Evolutionary conservation across 192 early-diverging fungal genomes (phyloP), one percentile per base, ranked within the genome.

Genomic region (Gigaspora rosea): DNA sequence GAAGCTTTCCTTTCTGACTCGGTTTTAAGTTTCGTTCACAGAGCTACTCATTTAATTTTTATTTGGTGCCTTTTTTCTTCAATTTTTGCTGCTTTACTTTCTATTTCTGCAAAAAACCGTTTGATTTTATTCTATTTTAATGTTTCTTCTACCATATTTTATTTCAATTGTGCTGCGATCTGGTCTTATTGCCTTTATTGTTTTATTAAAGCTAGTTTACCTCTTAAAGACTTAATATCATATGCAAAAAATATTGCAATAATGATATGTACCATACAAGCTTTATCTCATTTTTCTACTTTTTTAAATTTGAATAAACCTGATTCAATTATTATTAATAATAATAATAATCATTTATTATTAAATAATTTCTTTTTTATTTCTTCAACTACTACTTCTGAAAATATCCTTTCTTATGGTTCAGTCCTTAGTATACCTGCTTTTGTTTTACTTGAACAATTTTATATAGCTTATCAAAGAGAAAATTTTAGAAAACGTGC

Each of bases 401-500:
- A 12, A 8, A 22, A 49, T 41, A 74, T 74, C n/a, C 41, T 62
- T 62, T 74, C 16, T 16, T 62, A 15, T 62, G 57, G 58, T 20
- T 49, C 72, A 22, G 56, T 50, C 15, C 20, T 74, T 0, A 47
- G 41, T 32, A 22, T 74, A 3, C 51, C 36, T 13, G 54, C 32
- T 56, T 76, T 64, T 46, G 0, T 48, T 11, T 12, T 76, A 22
- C 16, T 67, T 6, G 75, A 67, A 48, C 16, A 68, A 51, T n/a
- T 76, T 36, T n/a, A 67, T 41, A 47, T 15, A 5, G 64, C 75
- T 56, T 67, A 76, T 56, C 33, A 52, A 46, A 35, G 22, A 76
- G 75, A 76, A 18, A 76, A 54, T 66, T 66, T 41, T 36, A 10
- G 62, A 20, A 52, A 67, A 32, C 75, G 20, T 2, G 75, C 75